Evolutionary conservation across 192 early-diverging fungal species (phyloP).

Genomic region (Linnemannia schmuckeri): DNA sequence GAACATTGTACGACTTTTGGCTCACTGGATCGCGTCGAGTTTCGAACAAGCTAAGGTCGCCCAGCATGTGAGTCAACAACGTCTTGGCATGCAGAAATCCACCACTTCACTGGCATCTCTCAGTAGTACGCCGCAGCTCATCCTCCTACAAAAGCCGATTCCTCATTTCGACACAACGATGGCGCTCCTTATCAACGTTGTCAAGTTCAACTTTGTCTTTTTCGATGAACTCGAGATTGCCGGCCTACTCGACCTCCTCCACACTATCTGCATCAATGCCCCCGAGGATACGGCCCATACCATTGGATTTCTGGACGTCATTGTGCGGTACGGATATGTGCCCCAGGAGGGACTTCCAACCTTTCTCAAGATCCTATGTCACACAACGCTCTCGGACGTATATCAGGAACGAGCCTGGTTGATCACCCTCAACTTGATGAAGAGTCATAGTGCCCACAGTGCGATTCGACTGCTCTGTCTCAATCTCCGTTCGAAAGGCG

Average conservation of each 20-base stretch:
- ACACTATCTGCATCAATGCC: conserved; percentile 60
- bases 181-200: conserved; percentile 59
- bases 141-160: conserved; percentile 50
- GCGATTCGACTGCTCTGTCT: conserved; percentile 69
- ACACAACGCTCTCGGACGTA: conserved; percentile 46
- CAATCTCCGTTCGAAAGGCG: conserved; percentile 58
- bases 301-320: conserved; percentile 66
- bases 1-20: conserved; percentile 64
- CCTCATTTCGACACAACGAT: conserved; percentile 64
- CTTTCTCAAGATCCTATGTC: conserved; percentile 67
- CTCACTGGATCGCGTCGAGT: conserved; percentile 63
- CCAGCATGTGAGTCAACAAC: conserved; percentile 52
- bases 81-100: conserved; percentile 55
- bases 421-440: conserved; percentile 73
- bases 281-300: conserved; percentile 58
- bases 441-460: conserved; percentile 72
- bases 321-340: conserved; percentile 68
- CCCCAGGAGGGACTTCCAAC: conserved; percentile 59
- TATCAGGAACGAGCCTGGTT: conserved; percentile 63
- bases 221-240: conserved; percentile 69
- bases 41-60: conserved; percentile 54
- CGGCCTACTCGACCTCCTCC: conserved; percentile 59
- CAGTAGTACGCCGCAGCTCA: conserved; percentile 51
- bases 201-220: conserved; percentile 70
- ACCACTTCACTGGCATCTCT: conserved; percentile 45